These are phyloP conservation scores for Hypocrella siamensis DNA, from an alignment of 2,329 filamentous ascomycete species.

Conservation along the genomic window DNA sequence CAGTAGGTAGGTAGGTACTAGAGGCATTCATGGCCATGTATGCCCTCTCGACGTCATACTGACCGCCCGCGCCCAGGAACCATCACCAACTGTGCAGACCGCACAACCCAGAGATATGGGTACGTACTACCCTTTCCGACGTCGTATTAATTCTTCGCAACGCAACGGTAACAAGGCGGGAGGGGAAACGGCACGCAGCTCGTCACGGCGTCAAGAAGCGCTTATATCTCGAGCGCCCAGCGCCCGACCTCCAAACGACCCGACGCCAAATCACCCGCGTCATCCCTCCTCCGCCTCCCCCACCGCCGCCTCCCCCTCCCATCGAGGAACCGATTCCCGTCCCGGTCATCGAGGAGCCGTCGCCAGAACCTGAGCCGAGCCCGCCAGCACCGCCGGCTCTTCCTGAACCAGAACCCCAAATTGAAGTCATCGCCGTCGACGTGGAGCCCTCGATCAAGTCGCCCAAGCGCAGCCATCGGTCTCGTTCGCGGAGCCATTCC, in stretches of 20 bases:
- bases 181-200: too few species aligned
- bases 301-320: constrained; percentile 10
- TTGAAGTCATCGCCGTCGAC: constrained; percentile 23
- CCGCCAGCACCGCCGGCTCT: constrained; percentile 6
- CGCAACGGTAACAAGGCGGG: too few species aligned
- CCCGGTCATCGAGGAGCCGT: constrained; percentile 6
- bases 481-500: constrained; percentile 11
- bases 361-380: constrained; percentile 1
- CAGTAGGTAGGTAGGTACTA: too few species aligned
- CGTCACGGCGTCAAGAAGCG: constrained; percentile 20
- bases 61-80: too few species aligned
- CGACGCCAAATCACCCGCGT: constrained; percentile 21
- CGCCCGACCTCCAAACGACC: constrained; percentile 20
- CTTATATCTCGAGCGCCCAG: constrained; percentile 25
- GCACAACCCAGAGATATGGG: too few species aligned
- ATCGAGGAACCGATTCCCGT: constrained; percentile 3
- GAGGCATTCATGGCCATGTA: too few species aligned
- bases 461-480: constrained; percentile 11
- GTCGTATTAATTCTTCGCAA: too few species aligned
- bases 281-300: constrained; percentile 18
- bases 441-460: constrained; percentile 14
- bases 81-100: too few species aligned
- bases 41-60: too few species aligned
- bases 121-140: too few species aligned
- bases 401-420: constrained; percentile 12